Evolutionary conservation across 2,329 filamentous ascomycete genomes (phyloP), one percentile per base, ranked within the genome.

Genomic region (Pleoardoris graminearum): DNA sequence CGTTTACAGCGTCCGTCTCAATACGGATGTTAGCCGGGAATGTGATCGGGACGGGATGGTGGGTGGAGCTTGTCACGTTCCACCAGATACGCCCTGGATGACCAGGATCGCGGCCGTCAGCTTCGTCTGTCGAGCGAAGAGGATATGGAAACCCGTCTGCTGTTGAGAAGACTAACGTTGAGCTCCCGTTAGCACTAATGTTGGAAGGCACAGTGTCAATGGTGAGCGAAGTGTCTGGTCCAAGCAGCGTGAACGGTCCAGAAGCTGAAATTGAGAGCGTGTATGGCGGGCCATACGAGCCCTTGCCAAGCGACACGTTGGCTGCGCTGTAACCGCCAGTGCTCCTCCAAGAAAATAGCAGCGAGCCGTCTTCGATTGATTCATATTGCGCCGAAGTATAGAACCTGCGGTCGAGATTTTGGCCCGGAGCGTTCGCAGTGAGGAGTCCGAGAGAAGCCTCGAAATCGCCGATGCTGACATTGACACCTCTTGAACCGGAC

Each of bases 51-150:
- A 81, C 72, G 3, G 66, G 63, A 14, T 73, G 60, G 53, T 83
- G 80, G 0, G 75, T 74, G 0, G 80, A 82, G 1, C 68, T 68
- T 0, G 78, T 78, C 3, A 65, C 58, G 52, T 83, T 83, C 1
- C 68, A 67, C 80, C 80, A 83, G 42, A 83, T 82, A 1, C 81
- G 74, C 0, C 81, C 81, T 0, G 77, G 79, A 22, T 78, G 75
- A 0, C 71, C 76, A 0, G 72, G 61, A 22, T 82, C 80, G 38
- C 77, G 77, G 12, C 76, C 79, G 50, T 78, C 78, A 1, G 53
- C 29, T 30, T 75, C 67, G 0, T 70, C 66, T 0, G 80, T 75
- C 0, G 74, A 75, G 1, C 79, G 79, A 4, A 83, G 75, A 0
- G 79, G 80, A 57, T 83, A 83, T 8, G 67, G 58, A 48, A 71